Evolutionary conservation across 306 rosid genomes (phyloP).

Genomic region (Glycyrrhiza uralensis): DNA sequence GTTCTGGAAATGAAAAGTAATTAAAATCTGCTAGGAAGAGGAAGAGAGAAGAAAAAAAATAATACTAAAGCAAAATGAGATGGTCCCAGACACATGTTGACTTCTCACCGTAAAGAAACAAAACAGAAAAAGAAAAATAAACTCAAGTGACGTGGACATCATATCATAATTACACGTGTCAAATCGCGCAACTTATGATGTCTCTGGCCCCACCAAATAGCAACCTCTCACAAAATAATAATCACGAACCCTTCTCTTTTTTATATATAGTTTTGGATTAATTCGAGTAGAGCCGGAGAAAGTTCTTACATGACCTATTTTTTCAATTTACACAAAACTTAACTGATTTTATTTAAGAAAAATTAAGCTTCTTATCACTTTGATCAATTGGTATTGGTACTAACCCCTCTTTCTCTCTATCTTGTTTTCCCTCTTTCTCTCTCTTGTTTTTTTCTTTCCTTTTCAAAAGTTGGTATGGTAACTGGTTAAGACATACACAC

Average conservation of each 20-base stretch:
- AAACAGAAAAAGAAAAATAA: neutral
- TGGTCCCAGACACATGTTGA: conserved; percentile 50
- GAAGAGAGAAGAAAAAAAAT: too few relatives aligned
- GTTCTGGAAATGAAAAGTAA: conserved; percentile 22
- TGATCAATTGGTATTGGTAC: too few relatives aligned
- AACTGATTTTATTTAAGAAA: too few relatives aligned
- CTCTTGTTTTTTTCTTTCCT: neutral
- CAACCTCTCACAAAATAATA: conserved; percentile 18
- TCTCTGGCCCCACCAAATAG: conserved; percentile 31
- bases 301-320: too few relatives aligned
- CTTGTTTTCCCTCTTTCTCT: neutral
- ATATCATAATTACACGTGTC: conserved; percentile 21
- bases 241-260: neutral
- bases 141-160: conserved; percentile 15
- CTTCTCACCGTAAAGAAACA: conserved; percentile 35
- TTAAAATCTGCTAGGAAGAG: neutral
- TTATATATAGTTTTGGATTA: too few relatives aligned
- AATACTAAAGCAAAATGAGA: conserved; percentile 16
- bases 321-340: too few relatives aligned
- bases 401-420: conserved; percentile 27
- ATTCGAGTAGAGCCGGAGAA: too few relatives aligned
- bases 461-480: conserved; percentile 66
- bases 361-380: too few relatives aligned
- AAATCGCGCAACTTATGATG: neutral
- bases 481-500: conserved; percentile 36